Evolutionary conservation across 331 rosid genomes (phyloP).

Genomic region (Ulmus americana): DNA sequence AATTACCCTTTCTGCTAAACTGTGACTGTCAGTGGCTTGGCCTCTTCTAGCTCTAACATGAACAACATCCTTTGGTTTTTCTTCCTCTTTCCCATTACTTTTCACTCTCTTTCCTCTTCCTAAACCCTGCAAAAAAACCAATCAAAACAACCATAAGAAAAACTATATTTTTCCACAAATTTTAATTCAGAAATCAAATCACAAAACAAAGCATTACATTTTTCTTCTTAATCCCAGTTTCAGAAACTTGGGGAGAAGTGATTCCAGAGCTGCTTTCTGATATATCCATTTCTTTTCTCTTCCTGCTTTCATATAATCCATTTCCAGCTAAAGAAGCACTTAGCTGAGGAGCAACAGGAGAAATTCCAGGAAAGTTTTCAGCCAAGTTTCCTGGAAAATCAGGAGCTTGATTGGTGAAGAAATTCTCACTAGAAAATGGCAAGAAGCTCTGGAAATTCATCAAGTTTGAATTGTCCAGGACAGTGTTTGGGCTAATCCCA

Average conservation of each 20-base stretch:
- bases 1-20: conserved; percentile 90
- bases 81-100: conserved; percentile 48
- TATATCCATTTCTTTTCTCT: conserved; percentile 49
- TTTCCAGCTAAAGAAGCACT: conserved; percentile 16
- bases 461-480: conserved; percentile 39
- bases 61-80: conserved; percentile 68
- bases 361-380: conserved; percentile 30
- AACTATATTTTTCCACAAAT: background rate
- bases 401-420: conserved; percentile 35
- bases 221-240: conserved; percentile 37
- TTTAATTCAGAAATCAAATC: background rate
- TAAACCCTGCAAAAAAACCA: conserved; percentile 34
- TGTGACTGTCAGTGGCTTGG: conserved; percentile 96
- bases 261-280: conserved; percentile 51
- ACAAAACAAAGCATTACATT: conserved; percentile 22
- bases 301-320: conserved; percentile 39
- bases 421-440: conserved; percentile 46
- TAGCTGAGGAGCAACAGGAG: conserved; percentile 18
- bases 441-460: conserved; percentile 42
- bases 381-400: conserved; percentile 40
- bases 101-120: conserved; percentile 67
- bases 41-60: conserved; percentile 98
- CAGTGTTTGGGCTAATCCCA: conserved; percentile 30
- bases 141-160: background rate
- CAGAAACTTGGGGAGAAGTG: conserved; percentile 57